Percentiles rank a stretch among this genome's conserved stretches.
Evolutionary conservation across 2,329 filamentous ascomycete species (phyloP).

Genomic region (Nannizziopsis barbatae): DNA sequence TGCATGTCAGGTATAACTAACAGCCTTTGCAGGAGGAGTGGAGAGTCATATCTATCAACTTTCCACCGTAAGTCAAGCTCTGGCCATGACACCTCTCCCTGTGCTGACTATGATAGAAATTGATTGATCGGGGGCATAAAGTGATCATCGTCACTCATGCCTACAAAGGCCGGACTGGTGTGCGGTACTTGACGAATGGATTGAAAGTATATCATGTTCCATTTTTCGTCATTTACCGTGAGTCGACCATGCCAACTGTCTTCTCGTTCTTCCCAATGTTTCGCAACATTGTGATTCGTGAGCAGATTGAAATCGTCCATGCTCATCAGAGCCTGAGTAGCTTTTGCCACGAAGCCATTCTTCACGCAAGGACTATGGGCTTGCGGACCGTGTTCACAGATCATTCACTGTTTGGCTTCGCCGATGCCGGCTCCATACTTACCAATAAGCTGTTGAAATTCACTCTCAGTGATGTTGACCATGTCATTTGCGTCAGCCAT

Average conservation of each 20-base stretch:
- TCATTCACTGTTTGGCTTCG: conserved; percentile 94
- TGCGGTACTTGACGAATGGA: conserved; percentile 92
- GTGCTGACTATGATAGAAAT: conserved; percentile 48
- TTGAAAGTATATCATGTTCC: conserved; percentile 97
- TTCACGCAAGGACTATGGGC: conserved; percentile 94
- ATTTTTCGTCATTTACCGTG: conserved; percentile 89
- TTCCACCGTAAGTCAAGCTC: conserved; percentile 48
- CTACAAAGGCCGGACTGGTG: conserved; percentile 78
- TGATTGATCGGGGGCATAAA: conserved; percentile 95
- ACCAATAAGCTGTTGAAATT: conserved; percentile 98
- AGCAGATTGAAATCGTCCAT: conserved; percentile 93
- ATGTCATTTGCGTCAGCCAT: conserved; percentile 96
- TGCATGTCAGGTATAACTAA: background rate
- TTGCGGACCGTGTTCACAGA: conserved; percentile 93
- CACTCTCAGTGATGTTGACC: conserved; percentile 87
- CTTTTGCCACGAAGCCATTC: conserved; percentile 84
- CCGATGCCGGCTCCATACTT: conserved; percentile 87
- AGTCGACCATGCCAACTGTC: conserved; percentile 86
- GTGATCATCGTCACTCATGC: conserved; percentile 96
- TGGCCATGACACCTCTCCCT: background rate
- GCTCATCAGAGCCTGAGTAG: conserved; percentile 92
- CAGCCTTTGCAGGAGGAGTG: conserved; percentile 54
- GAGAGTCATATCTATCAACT: conserved; percentile 99
- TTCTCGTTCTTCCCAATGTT: conserved; percentile 99
- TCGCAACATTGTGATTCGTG: conserved; percentile 86